These are phyloP conservation scores for Colletotrichum sansevieriae DNA, from an alignment of 2,329 filamentous ascomycete genomes.

Conservation along the genomic window DNA sequence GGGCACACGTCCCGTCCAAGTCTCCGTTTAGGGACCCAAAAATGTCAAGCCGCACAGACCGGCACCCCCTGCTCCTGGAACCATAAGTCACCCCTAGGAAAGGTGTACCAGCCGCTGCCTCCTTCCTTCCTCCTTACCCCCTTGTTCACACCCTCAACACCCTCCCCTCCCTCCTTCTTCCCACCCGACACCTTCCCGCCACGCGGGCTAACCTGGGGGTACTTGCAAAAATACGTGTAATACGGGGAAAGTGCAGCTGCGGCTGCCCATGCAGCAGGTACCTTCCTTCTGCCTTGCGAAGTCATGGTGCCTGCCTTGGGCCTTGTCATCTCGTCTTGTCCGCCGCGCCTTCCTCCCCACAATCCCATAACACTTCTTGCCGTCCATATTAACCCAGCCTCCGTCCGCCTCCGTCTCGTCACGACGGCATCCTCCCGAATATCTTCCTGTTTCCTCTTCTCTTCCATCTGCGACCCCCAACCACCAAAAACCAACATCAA, in stretches of 20 bases:
- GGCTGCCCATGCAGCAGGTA: slow-evolving; percentile 19
- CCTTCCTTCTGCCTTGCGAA: slow-evolving; percentile 4
- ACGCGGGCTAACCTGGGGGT: slow-evolving; percentile 23
- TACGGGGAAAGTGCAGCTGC: slow-evolving; percentile 33
- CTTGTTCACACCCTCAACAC: background rate
- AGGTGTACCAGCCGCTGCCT: background rate
- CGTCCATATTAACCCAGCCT: slow-evolving; percentile 40
- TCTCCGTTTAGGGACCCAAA: slow-evolving; percentile 17
- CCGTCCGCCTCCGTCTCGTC: slow-evolving; percentile 31
- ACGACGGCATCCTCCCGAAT: slow-evolving; percentile 18
- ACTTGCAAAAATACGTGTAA: background rate
- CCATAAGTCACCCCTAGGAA: too few relatives aligned
- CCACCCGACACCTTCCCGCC: slow-evolving; percentile 34
- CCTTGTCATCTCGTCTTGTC: too few relatives aligned
- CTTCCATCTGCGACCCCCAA: background rate
- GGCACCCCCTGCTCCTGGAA: slow-evolving; percentile 7
- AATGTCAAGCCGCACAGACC: slow-evolving; percentile 23
- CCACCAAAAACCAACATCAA: background rate
- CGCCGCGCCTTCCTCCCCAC: slow-evolving; percentile 3
- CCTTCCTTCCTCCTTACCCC: slow-evolving; percentile 8
- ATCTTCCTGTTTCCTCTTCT: background rate
- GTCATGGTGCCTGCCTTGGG: slow-evolving; percentile 17
- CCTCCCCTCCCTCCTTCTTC: slow-evolving; percentile 20
- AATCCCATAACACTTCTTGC: slow-evolving; percentile 27
- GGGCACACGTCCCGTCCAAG: background rate